Base-by-base conservation (phyloP, 768 basidiomycete species). In the Kwoniella sp. region DNA sequence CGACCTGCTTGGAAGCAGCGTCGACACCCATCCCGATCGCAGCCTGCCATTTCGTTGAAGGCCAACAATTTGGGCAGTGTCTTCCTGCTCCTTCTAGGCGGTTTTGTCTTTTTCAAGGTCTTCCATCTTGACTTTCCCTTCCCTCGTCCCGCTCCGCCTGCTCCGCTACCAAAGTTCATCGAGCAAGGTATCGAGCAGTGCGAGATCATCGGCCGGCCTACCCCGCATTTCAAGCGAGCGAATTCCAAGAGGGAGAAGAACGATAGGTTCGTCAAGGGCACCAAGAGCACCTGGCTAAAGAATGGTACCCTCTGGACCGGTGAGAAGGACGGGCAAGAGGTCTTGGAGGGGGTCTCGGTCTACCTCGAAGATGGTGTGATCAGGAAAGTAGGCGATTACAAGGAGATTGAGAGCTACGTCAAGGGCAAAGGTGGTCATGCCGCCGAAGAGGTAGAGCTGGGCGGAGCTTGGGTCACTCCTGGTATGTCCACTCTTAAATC, bases 231-330 rank as follows among this genome's bases (percentile, higher is more conserved):
- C 23, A 58, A 73, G 11, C 30, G 54, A 1, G 74, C 70, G 53
- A 65, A 61, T 7, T 9, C 47, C 8, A 61, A 67, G 28, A 58
- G 82, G 4, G 72, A 51, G 0, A 9, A 25, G 4, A 75, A 61
- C 31, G 82, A 82, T 56, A 72, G 81, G 13, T 81, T 71, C 65
- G 81, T 75, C 8, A 55, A 66, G 22, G 88, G 86, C 0, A 88
- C 90, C 0, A 73, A 73, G 2, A 76, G 87, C 0, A 82, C 84
- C 1, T 81, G 87, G 28, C 83, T 93, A 31, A 84, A 82, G 63
- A 90, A 92, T 74, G 90, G 87, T 11, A 87, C 85, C 4, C 85
- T 92, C 29, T 93, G 91, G 91, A 91, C 90, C 2, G 91, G 90
- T 0, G 79, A 82, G 8, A 69, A 83, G 11, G 82, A 85, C 31